Evolutionary conservation across 1,284 basidiomycete species (phyloP), one percentile per base, ranked within the genome.

Genomic region (Apiotrichum siamense): DNA sequence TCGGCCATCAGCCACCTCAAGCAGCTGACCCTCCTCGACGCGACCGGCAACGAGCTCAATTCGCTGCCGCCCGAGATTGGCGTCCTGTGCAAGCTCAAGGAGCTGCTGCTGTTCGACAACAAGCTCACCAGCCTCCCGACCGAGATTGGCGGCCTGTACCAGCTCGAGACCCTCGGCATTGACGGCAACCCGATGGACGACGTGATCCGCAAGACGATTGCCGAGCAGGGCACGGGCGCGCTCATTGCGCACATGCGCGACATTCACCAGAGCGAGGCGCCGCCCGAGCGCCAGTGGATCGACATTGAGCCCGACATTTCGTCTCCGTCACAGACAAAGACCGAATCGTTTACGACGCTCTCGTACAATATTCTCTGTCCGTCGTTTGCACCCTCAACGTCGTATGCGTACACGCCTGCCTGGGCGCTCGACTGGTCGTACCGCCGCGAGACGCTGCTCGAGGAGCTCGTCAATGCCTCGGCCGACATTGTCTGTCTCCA

Each of bases 341-440:
- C 74, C n/a, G 78, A 79, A 72, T 83, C 83, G 7, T 86, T 97
- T 75, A 87, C 83, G 51, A 80, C 88, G 25, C 77, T 97, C 36
- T 87, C 81, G 66, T 97, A 94, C 80, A 99, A 99, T 74, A 92
- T 97, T 58, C 83, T 99, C 13, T 96, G 90, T 73, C 88, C 94
- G 66, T 83, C 84, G 67, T 88, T 84, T 66, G 96, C 96, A 17
- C 94, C 94, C 23, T 82, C 86, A 63, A 80, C 84, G 58, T 77
- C 97, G 74, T 98, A 98, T 73, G 92, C 91, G 11, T 99, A 99
- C 75, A 97, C 94, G 0, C 94, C 96, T 1, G 81, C 85, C 6
- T 97, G 94, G 93, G 96, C 96, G 1, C 78, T 99, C 32, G 80
- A 83, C 36, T 99, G 96, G 96, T 84, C 87, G 38, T 97, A 96